A percentile compares a stretch with the other conserved stretches of the same genome.
phyloP scores from a whole-genome alignment of 306 rosid genomes.

The Prosopis cineraria region DNA sequence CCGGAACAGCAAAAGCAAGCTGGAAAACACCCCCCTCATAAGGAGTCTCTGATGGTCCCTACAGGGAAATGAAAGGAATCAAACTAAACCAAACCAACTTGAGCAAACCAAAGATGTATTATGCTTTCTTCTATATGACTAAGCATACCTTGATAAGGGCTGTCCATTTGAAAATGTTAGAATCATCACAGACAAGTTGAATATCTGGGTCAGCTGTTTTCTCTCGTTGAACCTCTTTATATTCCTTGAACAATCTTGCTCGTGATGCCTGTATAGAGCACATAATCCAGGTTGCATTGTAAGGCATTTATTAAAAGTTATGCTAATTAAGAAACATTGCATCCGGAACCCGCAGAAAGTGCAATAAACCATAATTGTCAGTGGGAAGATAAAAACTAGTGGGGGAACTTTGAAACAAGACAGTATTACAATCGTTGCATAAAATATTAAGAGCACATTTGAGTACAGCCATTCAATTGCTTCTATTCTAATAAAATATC shows the following conservation, averaged over 20 bases:
- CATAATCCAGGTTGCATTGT: neutral
- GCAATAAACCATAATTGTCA: neutral
- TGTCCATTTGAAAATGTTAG: constrained; percentile 92
- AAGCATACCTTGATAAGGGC: constrained; percentile 78
- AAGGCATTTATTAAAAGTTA: neutral
- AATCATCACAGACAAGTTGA: constrained; percentile 85
- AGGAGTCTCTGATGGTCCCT: constrained; percentile 99
- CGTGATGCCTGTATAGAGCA: constrained; percentile 67
- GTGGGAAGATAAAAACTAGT: neutral
- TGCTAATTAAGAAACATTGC: neutral
- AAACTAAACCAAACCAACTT: constrained; percentile 1
- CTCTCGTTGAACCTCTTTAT: constrained; percentile 81
- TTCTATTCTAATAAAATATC: neutral
- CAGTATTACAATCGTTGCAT: neutral
- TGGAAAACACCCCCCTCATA: constrained; percentile 93
- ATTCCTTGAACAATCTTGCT: constrained; percentile 95
- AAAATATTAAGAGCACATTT: neutral
- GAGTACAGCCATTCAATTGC: neutral
- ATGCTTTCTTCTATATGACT: neutral
- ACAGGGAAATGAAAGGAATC: constrained; percentile 24
- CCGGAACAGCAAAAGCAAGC: constrained; percentile 93
- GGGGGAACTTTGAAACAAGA: neutral
- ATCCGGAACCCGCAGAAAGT: neutral
- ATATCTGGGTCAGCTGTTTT: constrained; percentile 91
- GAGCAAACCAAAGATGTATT: neutral